Evolutionary conservation across 495 filamentous ascomycete species (phyloP).

Genomic region (Aspergillus leporis): DNA sequence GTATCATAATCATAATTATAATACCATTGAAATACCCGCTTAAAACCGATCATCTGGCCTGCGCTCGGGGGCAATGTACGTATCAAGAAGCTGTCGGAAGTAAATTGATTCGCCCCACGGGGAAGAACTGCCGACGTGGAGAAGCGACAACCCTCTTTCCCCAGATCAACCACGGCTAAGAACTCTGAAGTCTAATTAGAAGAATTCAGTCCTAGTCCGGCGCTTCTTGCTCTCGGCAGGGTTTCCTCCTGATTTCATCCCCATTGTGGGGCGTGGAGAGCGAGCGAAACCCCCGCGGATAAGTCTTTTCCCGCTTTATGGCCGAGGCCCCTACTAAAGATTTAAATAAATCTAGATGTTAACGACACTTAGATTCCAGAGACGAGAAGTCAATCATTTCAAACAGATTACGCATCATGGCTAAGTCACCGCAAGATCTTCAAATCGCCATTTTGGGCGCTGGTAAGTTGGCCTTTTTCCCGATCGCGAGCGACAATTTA

Average conservation of each 20-base stretch:
- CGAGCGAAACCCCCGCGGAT: slow-evolving; percentile 9
- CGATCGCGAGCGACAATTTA: neutral
- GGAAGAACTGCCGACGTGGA: slow-evolving; percentile 15
- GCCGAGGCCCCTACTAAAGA: neutral
- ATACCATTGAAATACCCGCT: neutral
- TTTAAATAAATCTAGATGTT: slow-evolving; percentile 1
- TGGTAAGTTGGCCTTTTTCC: slow-evolving; percentile 16
- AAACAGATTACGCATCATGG: slow-evolving; percentile 21
- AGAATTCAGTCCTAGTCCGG: neutral
- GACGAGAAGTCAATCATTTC: neutral
- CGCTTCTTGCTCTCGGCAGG: neutral
- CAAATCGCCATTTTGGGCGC: slow-evolving; percentile 48
- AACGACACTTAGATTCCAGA: neutral
- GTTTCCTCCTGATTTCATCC: neutral
- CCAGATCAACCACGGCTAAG: neutral
- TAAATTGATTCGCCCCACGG: slow-evolving; percentile 16
- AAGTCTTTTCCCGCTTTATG: slow-evolving; percentile 15
- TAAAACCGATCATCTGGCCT: neutral
- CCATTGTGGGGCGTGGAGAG: slow-evolving; percentile 25
- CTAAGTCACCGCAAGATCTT: slow-evolving; percentile 38
- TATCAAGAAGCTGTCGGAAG: neutral
- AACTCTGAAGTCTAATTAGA: neutral
- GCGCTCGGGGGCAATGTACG: neutral
- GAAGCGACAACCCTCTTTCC: neutral
- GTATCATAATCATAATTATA: neutral